Evolutionary conservation across 768 basidiomycete species (phyloP).

Genomic region (Agaricus sinodeliciosus): DNA sequence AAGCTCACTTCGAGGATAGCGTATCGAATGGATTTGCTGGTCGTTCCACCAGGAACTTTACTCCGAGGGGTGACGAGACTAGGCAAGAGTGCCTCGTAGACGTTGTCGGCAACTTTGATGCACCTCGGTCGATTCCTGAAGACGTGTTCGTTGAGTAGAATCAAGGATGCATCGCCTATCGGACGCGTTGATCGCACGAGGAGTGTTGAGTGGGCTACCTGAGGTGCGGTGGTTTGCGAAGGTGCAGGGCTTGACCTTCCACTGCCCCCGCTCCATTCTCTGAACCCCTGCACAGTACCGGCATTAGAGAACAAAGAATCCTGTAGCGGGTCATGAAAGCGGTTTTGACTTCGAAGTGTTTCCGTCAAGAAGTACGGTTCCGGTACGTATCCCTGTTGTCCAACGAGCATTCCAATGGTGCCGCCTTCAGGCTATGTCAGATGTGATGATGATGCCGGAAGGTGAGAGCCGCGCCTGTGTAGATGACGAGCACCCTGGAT

Average conservation of each 20-base stretch:
- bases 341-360: constrained; percentile 71
- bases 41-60: constrained; percentile 48
- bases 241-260: constrained; percentile 49
- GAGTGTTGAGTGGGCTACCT: constrained; percentile 32
- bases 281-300: constrained; percentile 69
- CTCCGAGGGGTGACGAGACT: constrained; percentile 76
- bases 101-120: constrained; percentile 46
- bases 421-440: constrained; percentile 37
- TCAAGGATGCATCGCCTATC: constrained; percentile 40
- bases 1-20: constrained; percentile 69
- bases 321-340: constrained; percentile 89
- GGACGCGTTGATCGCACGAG: constrained; percentile 67
- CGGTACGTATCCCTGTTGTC: constrained; percentile 71
- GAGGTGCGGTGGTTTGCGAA: constrained; percentile 17
- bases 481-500: constrained; percentile 78
- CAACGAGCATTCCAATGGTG: constrained; percentile 84
- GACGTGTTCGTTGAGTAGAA: constrained; percentile 21
- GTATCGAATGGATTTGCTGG: constrained; percentile 73
- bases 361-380: constrained; percentile 87
- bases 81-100: constrained; percentile 71
- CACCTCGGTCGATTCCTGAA: constrained; percentile 30
- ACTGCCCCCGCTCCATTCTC: constrained; percentile 62
- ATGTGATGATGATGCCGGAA: background rate
- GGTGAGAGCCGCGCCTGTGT: constrained; percentile 46
- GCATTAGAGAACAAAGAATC: constrained; percentile 83